phyloP scores from a whole-genome alignment of 2,329 filamentous ascomycete genomes.

The Penicillium brevicompactum region DNA sequence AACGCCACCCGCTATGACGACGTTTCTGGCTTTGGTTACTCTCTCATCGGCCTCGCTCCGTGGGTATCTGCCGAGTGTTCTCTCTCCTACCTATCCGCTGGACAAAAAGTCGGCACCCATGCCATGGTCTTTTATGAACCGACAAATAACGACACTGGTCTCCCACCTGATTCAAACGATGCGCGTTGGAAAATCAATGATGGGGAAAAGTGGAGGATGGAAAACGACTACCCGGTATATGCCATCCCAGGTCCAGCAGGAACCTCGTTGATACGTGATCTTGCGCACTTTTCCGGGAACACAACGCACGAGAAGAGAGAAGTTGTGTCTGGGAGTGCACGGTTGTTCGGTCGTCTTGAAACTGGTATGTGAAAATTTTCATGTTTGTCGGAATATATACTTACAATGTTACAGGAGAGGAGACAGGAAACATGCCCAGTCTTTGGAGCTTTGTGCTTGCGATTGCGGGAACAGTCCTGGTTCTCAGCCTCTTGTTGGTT shows the following conservation, averaged over 20 bases:
- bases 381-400: constrained; percentile 44
- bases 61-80: constrained; percentile 80
- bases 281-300: constrained; percentile 77
- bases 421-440: constrained; percentile 57
- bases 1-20: constrained; percentile 75
- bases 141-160: constrained; percentile 47
- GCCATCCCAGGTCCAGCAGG: constrained; percentile 73
- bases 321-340: constrained; percentile 26
- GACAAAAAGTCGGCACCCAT: constrained; percentile 63
- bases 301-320: constrained; percentile 54
- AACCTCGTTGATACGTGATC: constrained; percentile 66
- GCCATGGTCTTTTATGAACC: constrained; percentile 60
- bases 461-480: constrained; percentile 75
- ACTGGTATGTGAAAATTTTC: constrained; percentile 37
- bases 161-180: constrained; percentile 68
- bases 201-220: constrained; percentile 68
- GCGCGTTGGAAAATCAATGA: constrained; percentile 71
- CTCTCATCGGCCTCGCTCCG: constrained; percentile 79
- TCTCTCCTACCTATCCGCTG: constrained; percentile 66
- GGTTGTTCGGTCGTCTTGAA: constrained; percentile 55
- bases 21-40: constrained; percentile 67
- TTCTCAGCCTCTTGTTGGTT: constrained; percentile 69
- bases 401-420: constrained; percentile 41
- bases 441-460: constrained; percentile 83
- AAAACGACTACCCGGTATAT: constrained; percentile 79